Evolutionary conservation across 345 rosid species (phyloP), one percentile per base, ranked within the genome.

Genomic region (Dipteronia dyeriana): DNA sequence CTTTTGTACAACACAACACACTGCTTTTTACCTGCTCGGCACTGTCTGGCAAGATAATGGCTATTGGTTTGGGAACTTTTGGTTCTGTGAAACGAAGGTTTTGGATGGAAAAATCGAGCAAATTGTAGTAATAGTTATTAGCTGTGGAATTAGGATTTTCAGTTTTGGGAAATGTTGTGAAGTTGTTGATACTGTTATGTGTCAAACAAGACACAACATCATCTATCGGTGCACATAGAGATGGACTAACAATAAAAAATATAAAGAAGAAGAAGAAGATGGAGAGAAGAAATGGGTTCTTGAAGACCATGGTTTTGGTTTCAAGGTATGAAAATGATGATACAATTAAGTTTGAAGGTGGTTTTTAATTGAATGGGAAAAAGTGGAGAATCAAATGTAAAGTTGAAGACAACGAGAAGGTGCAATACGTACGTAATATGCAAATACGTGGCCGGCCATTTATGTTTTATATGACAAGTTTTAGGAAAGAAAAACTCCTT

Each of bases 91-190:
- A 88, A 20, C 89, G 81, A 19, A 84, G 88, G 19, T 90, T 90
- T 65, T 80, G 84, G 64, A 86, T 73, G 17, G 88, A 87, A 70
- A 83, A 87, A 9, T 83, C 62, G 20, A 91, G 90, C n/a, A 91
- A 69, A 12, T 66, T 56, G 45, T 77, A 85, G 79, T 80, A 85
- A 71, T 84, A 86, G 9, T 41, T 41, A 41, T 41, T 41, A 68
- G 23, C 5, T 13, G 77, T 38, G 9, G 84, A 68, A 23, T 84
- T 70, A 23, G 83, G 70, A 8, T 78, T 72, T 34, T 76, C 54
- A 7, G 45, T 38, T 68, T 20, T 72, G 20, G 88, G 86, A 66
- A 82, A 81, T 1, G 68, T 74, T 68, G 91, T 84, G 76, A 89
- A 89, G 82, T 91, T 89, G 53, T 57, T 79, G 47, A 89, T 77